Evolutionary conservation across 2,329 filamentous ascomycete genomes (phyloP).

Genomic region (Aulographum hederae): DNA sequence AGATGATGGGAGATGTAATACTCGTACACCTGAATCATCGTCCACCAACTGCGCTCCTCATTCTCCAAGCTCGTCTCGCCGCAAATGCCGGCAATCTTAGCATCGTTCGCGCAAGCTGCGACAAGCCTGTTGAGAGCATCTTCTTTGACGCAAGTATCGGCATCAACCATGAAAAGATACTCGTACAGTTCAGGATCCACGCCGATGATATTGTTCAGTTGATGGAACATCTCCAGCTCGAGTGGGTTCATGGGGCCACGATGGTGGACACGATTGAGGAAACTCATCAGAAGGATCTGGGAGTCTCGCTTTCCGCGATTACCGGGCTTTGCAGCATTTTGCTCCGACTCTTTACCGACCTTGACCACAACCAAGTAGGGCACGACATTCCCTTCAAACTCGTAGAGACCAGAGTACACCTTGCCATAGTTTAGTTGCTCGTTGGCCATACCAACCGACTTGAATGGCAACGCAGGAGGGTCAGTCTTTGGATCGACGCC

Average conservation of each 20-base stretch:
- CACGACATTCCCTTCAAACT: slow-evolving; percentile 93
- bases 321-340: slow-evolving; percentile 76
- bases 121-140: slow-evolving; percentile 88
- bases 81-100: slow-evolving; percentile 93
- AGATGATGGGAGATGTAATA: slow-evolving; percentile 98
- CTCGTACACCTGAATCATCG: slow-evolving; percentile 99
- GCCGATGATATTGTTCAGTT: slow-evolving; percentile 98
- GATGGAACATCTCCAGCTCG: slow-evolving; percentile 95
- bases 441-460: slow-evolving; percentile 71
- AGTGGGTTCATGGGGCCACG: slow-evolving; percentile 86
- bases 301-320: slow-evolving; percentile 98
- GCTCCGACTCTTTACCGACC: slow-evolving; percentile 91
- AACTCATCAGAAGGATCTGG: slow-evolving; percentile 88
- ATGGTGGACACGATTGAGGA: slow-evolving; percentile 95
- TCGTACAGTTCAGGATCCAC: slow-evolving; percentile 96
- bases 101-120: slow-evolving; percentile 79
- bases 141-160: slow-evolving; percentile 84
- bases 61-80: slow-evolving; percentile 94
- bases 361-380: slow-evolving; percentile 94
- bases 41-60: slow-evolving; percentile 91
- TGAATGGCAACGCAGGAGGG: slow-evolving; percentile 84
- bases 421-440: slow-evolving; percentile 97
- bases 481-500: slow-evolving; percentile 95
- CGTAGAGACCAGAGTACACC: slow-evolving; percentile 93
- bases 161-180: slow-evolving; percentile 93